Percentiles rank a stretch among this genome's conserved stretches.
These are phyloP conservation scores for Coniella vitis DNA, from an alignment of 2,329 filamentous ascomycete species.

Conservation along the genomic window DNA sequence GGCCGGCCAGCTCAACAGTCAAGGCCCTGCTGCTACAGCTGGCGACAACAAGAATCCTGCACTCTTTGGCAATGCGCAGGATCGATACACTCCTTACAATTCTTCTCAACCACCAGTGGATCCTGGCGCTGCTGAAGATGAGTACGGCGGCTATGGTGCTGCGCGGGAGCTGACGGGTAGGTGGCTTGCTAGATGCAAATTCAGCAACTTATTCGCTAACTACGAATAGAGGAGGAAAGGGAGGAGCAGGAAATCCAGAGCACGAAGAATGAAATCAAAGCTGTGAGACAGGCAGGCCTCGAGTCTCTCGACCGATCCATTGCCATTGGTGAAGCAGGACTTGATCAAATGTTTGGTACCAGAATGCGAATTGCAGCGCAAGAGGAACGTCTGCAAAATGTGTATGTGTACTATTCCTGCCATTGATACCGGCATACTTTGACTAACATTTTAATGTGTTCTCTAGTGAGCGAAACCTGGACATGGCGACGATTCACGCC, in stretches of 20 bases:
- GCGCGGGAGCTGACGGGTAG: conserved; percentile 56
- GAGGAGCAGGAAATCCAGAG: conserved; percentile 66
- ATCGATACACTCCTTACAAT: conserved; percentile 4
- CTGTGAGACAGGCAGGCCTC: conserved; percentile 72
- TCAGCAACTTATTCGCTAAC: background rate
- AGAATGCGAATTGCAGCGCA: conserved; percentile 69
- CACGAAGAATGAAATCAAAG: conserved; percentile 66
- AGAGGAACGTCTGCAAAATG: conserved; percentile 74
- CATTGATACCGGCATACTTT: no score
- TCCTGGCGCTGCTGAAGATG: conserved; percentile 3
- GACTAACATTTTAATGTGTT: no score
- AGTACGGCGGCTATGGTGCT: conserved; percentile 53
- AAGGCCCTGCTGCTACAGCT: background rate
- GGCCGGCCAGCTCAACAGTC: conserved; percentile 12
- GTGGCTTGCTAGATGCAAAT: rapidly evolving
- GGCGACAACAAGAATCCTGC: background rate
- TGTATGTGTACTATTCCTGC: no score
- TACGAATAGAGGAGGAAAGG: conserved; percentile 64
- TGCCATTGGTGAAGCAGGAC: conserved; percentile 58
- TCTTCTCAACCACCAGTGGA: background rate
- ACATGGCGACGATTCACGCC: conserved; percentile 70
- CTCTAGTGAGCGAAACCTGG: conserved; percentile 62
- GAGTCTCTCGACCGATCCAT: conserved; percentile 58
- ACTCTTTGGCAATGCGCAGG: conserved; percentile 8
- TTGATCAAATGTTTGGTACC: conserved; percentile 65